Percentiles rank a stretch among this genome's conserved stretches.
phyloP scores from a whole-genome alignment of 805 yeast species.

The Tetrapisispora pingtungensis region DNA sequence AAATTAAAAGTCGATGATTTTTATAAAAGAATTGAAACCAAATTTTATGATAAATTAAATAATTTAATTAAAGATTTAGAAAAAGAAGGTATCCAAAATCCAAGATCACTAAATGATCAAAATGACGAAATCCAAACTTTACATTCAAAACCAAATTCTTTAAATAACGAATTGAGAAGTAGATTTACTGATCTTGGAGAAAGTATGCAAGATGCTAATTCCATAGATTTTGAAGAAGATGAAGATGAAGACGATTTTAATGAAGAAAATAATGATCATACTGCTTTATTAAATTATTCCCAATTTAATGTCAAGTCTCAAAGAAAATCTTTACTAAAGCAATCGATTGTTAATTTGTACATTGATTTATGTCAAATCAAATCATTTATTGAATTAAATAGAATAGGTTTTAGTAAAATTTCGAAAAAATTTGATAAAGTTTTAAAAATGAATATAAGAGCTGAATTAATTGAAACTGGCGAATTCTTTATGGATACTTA shows the following conservation, averaged over 20 bases:
- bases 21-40: constrained; percentile 39
- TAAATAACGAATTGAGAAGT: constrained; percentile 1
- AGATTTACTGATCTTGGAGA: constrained; percentile 1
- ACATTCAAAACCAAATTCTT: neutral
- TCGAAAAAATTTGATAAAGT: constrained; percentile 84
- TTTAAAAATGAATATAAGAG: constrained; percentile 45
- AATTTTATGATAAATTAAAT: constrained; percentile 37
- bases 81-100: constrained; percentile 19
- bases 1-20: constrained; percentile 43
- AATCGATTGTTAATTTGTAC: constrained; percentile 51
- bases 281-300: constrained; percentile 41
- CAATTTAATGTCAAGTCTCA: constrained; percentile 43
- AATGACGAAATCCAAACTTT: neutral
- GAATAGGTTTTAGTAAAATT: constrained; percentile 78
- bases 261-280: constrained; percentile 32
- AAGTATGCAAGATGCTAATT: neutral
- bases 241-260: constrained; percentile 31
- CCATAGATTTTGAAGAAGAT: constrained; percentile 12
- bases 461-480: constrained; percentile 36
- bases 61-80: constrained; percentile 40
- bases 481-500: constrained; percentile 39
- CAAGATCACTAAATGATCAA: neutral
- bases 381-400: constrained; percentile 73
- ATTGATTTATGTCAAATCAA: constrained; percentile 72
- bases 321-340: constrained; percentile 56